These are phyloP conservation scores for Trichomonas gallinae DNA, from an alignment of 208 protist genomes.

Conservation along the genomic window DNA sequence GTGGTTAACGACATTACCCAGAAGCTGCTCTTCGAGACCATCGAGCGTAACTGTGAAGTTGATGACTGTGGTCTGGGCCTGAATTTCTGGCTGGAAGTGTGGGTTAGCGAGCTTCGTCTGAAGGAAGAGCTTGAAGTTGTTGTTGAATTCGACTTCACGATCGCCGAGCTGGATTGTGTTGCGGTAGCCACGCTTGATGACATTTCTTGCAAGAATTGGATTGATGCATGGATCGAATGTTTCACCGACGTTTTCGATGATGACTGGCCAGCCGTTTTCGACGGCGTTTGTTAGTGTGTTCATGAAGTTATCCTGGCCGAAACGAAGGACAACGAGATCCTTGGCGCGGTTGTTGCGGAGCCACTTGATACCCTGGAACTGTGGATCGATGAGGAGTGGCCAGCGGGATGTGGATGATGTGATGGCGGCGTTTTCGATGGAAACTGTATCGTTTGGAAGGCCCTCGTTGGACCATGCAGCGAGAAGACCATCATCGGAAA, in stretches of 20 bases:
- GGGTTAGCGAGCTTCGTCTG: slow-evolving; percentile 93
- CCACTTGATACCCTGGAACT: slow-evolving; percentile 90
- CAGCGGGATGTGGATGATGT: slow-evolving; percentile 79
- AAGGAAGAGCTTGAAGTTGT: slow-evolving; percentile 80
- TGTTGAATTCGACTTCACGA: slow-evolving; percentile 53
- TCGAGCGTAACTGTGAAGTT: slow-evolving; percentile 95
- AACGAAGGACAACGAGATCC: slow-evolving; percentile 69
- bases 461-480: slow-evolving; percentile 89
- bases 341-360: slow-evolving; percentile 66
- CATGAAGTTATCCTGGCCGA: slow-evolving; percentile 66
- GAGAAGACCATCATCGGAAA: slow-evolving; percentile 60
- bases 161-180: background rate
- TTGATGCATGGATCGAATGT: slow-evolving; percentile 87
- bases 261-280: slow-evolving; percentile 45
- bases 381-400: slow-evolving; percentile 93
- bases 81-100: slow-evolving; percentile 94
- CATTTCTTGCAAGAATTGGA: slow-evolving; percentile 71
- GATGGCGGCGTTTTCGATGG: slow-evolving; percentile 88
- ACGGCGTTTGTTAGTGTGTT: slow-evolving; percentile 48
- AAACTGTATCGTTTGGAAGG: slow-evolving; percentile 81
- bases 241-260: slow-evolving; percentile 84
- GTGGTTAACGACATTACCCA: slow-evolving; percentile 85
- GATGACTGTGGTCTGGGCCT: slow-evolving; percentile 89
- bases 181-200: slow-evolving; percentile 71
- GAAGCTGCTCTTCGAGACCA: slow-evolving; percentile 91